Conservation (phyloP, 129 eudicot species). For the Helianthus tuberosus region DNA sequence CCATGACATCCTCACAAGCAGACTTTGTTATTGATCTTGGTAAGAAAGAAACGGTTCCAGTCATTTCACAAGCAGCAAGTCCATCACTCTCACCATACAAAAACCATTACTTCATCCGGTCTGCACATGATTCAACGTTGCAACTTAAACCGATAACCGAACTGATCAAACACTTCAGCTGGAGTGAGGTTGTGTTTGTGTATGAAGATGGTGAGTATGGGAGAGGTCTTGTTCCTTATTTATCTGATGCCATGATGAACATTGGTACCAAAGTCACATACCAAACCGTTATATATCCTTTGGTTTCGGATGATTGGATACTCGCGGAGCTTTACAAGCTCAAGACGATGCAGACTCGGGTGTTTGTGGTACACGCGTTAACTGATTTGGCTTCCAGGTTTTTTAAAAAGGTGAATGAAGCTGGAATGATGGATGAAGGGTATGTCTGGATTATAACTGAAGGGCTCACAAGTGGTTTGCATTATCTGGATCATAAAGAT, state of each 20-base stretch:
- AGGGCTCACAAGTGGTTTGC: not conserved
- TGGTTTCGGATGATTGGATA: not conserved
- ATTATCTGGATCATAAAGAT: not conserved
- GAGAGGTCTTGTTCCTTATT: conserved; percentile 22
- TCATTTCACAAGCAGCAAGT: conserved; percentile 2
- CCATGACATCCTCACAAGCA: conserved; percentile 11
- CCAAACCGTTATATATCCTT: not conserved
- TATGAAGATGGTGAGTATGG: conserved; percentile 15
- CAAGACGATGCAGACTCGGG: conserved; percentile 21
- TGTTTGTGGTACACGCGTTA: conserved; percentile 7
- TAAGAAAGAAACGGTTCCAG: not conserved
- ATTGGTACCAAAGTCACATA: conserved; percentile 5
- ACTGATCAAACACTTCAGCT: not conserved
- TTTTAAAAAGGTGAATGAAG: not conserved
- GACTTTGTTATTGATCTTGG: conserved; percentile 5
- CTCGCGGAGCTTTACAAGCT: conserved; percentile 14
- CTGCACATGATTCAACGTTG: not conserved
- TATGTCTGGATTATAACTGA: conserved; percentile 10
- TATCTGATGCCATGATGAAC: conserved; percentile 2
- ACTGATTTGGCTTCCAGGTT: not conserved
- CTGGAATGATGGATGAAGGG: conserved; percentile 17
- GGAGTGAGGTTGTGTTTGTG: conserved; percentile 3
- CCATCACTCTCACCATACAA: not conserved
- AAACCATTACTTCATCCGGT: not conserved
- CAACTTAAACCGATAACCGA: conserved; percentile 5